Percentiles rank a stretch among this genome's conserved stretches.
These are phyloP conservation scores for Alternaria longipes DNA, from an alignment of 2,329 filamentous ascomycete genomes.

Conservation along the genomic window DNA sequence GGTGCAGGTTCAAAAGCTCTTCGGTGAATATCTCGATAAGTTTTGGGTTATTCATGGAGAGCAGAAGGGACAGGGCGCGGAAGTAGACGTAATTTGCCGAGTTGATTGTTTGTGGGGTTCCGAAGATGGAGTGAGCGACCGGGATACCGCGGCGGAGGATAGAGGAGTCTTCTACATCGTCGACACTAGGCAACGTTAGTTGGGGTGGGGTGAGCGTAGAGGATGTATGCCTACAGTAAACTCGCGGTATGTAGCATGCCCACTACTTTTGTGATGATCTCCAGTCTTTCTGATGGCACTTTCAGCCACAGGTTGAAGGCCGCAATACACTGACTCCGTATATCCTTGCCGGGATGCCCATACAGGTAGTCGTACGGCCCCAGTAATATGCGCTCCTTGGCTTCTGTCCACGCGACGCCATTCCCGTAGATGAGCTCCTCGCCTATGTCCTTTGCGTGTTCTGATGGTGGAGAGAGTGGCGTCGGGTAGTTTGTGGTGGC, in stretches of 20 bases:
- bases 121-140: conserved; percentile 85
- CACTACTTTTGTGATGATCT: conserved; percentile 79
- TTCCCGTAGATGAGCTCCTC: conserved; percentile 55
- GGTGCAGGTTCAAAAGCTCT: conserved; percentile 83
- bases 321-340: conserved; percentile 79
- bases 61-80: conserved; percentile 76
- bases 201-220: not conserved
- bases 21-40: conserved; percentile 79
- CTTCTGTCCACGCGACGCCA: conserved; percentile 67
- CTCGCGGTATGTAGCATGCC: conserved; percentile 88
- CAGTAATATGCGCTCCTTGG: conserved; percentile 80
- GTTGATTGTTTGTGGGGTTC: conserved; percentile 88
- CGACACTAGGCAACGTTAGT: conserved; percentile 58
- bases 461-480: conserved; percentile 41
- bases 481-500: conserved; percentile 38
- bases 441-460: conserved; percentile 40
- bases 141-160: conserved; percentile 79
- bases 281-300: conserved; percentile 74
- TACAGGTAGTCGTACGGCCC: conserved; percentile 84
- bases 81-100: conserved; percentile 92
- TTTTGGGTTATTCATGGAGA: conserved; percentile 72
- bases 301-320: conserved; percentile 84
- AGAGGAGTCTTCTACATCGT: conserved; percentile 88
- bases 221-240: conserved; percentile 62
- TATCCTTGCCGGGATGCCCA: conserved; percentile 83